These are phyloP conservation scores for Margaritispora aquatica DNA, from an alignment of 495 filamentous ascomycete species.

Conservation along the genomic window DNA sequence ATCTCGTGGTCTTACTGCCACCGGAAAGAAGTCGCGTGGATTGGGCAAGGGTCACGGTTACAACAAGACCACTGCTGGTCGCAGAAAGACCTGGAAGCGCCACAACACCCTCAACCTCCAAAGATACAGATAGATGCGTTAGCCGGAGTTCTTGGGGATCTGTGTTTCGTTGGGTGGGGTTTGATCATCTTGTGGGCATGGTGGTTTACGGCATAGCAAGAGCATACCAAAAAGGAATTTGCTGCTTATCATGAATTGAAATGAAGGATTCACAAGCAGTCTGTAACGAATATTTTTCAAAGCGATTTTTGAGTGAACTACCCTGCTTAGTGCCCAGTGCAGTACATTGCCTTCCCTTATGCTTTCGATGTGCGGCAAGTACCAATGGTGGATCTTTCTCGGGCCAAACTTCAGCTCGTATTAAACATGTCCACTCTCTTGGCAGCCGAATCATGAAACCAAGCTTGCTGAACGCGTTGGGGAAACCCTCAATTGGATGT, in stretches of 20 bases:
- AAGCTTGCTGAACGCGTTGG: background rate
- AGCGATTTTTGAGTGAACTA: background rate
- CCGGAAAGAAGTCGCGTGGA: conserved; percentile 98
- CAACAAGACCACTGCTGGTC: conserved; percentile 93
- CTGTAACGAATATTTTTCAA: background rate
- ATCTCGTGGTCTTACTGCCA: conserved; percentile 89
- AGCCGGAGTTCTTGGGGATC: conserved; percentile 19
- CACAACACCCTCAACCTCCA: conserved; percentile 97
- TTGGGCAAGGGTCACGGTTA: conserved; percentile 97
- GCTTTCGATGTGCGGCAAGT: background rate
- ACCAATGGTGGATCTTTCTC: background rate
- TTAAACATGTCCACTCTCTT: conserved; percentile 2
- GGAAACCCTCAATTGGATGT: too few species aligned
- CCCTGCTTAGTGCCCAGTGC: background rate
- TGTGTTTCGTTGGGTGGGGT: conserved; percentile 11
- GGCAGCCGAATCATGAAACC: conserved; percentile 16
- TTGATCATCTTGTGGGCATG: conserved; percentile 14
- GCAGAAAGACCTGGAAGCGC: conserved; percentile 99
- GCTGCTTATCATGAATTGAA: background rate
- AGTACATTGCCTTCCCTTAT: background rate
- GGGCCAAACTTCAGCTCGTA: conserved; percentile 9
- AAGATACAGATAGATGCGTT: conserved; percentile 60
- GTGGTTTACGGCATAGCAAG: conserved; percentile 9
- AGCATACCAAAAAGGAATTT: background rate
- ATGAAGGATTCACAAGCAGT: background rate